Evolutionary conservation across 257 asterid genomes (phyloP).

Genomic region (Scutellaria baicalensis): DNA sequence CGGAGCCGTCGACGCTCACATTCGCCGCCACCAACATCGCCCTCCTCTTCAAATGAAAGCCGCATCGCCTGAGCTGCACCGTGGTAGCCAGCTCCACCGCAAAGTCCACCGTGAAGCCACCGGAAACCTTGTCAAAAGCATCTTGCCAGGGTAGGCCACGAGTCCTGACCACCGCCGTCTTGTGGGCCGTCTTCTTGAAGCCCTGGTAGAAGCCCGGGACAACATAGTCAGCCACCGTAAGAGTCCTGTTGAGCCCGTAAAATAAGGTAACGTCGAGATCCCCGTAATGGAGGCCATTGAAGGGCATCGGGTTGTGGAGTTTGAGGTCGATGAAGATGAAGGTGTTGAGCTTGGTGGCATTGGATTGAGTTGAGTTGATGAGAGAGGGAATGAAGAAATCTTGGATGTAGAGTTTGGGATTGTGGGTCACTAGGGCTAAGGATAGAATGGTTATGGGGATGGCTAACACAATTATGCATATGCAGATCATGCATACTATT

Average conservation of each 20-base stretch:
- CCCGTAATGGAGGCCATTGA: slow-evolving; percentile 17
- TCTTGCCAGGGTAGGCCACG: slow-evolving; percentile 21
- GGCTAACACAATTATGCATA: neutral
- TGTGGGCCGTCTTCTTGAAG: neutral
- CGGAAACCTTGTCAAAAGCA: neutral
- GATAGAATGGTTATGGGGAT: neutral
- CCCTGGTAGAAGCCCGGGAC: slow-evolving; percentile 19
- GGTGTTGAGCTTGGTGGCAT: slow-evolving; percentile 2
- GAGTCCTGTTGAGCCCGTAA: slow-evolving; percentile 5
- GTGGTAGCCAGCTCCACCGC: slow-evolving; percentile 9
- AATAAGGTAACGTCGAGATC: slow-evolving; percentile 9
- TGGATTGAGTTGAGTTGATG: neutral
- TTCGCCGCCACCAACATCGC: slow-evolving; percentile 5
- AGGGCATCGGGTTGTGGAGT: slow-evolving; percentile 12
- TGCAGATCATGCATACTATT: neutral
- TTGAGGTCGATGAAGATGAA: slow-evolving; percentile 19
- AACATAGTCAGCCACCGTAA: neutral
- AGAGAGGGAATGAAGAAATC: slow-evolving; percentile 15
- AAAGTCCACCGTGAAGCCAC: slow-evolving; percentile 6
- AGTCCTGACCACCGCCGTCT: slow-evolving; percentile 8
- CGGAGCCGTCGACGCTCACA: slow-evolving; percentile 4
- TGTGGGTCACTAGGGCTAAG: neutral
- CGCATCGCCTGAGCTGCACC: slow-evolving; percentile 10
- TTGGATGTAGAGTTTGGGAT: slow-evolving; percentile 7
- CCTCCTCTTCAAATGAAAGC: slow-evolving; percentile 1